Conservation (phyloP, 805 yeast species). For the Yarrowia yakushimensis region DNA sequence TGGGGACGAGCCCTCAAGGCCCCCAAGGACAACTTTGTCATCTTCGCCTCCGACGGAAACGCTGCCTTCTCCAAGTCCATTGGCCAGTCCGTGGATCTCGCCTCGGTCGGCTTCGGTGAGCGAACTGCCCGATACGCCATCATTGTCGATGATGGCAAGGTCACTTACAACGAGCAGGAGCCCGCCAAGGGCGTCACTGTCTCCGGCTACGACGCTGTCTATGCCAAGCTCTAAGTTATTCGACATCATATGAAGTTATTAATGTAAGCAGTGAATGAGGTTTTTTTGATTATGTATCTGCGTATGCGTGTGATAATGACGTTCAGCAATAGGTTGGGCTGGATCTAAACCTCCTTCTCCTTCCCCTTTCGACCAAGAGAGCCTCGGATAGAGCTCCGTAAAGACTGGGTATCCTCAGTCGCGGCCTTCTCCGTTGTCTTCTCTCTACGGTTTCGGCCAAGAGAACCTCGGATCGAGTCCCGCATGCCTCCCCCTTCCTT, state of each 20-base stretch:
- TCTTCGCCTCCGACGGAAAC: constrained; percentile 66
- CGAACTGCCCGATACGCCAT: constrained; percentile 73
- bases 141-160: constrained; percentile 57
- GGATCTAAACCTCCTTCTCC: neutral
- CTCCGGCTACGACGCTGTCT: constrained; percentile 47
- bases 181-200: constrained; percentile 44
- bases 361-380: constrained; percentile 6
- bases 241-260: neutral
- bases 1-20: constrained; percentile 55
- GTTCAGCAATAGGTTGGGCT: neutral
- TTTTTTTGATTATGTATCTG: neutral
- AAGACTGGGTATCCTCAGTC: neutral
- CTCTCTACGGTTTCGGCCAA: neutral
- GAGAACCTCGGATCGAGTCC: neutral
- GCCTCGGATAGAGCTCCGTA: neutral
- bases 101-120: constrained; percentile 51
- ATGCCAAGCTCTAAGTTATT: constrained; percentile 37
- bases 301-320: neutral
- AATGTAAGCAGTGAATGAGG: constrained; percentile 2
- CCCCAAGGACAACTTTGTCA: constrained; percentile 40
- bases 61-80: constrained; percentile 55
- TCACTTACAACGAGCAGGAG: constrained; percentile 51
- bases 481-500: neutral
- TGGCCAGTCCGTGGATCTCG: constrained; percentile 57
- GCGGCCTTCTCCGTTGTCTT: neutral